Conservation (phyloP, 352 stramenopile genomes). For the Pythium graminicola region DNA sequence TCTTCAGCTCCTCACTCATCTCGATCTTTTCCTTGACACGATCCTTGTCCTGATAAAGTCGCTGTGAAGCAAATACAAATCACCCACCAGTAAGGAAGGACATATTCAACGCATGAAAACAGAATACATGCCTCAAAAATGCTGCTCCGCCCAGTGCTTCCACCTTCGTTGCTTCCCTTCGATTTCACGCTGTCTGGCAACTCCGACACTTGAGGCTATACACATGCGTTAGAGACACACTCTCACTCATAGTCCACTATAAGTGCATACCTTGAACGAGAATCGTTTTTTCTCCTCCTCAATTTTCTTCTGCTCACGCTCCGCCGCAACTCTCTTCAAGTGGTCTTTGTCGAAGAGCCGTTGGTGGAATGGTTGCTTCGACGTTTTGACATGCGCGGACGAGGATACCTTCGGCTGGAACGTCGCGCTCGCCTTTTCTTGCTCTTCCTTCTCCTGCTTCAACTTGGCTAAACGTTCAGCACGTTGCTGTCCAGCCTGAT, state of each 20-base stretch:
- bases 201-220: conserved; percentile 55
- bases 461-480: conserved; percentile 56
- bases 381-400: conserved; percentile 11
- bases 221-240: conserved; percentile 3
- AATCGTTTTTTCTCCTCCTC: conserved; percentile 57
- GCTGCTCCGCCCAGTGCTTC: conserved; percentile 51
- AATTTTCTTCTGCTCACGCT: conserved; percentile 66
- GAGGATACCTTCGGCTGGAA: conserved; percentile 62
- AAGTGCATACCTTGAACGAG: conserved; percentile 61
- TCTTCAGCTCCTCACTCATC: conserved; percentile 52
- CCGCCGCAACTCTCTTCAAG: conserved; percentile 49
- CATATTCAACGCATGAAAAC: not conserved
- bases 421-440: conserved; percentile 47
- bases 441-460: conserved; percentile 55
- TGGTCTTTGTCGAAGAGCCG: conserved; percentile 76
- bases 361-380: conserved; percentile 65
- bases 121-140: conserved; percentile 69
- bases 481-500: conserved; percentile 54
- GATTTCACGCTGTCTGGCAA: conserved; percentile 49
- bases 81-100: too few species aligned
- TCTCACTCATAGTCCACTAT: not conserved
- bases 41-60: conserved; percentile 74
- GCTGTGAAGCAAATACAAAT: conserved; percentile 29
- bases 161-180: conserved; percentile 47
- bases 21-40: conserved; percentile 75